Evolutionary conservation across 1,139 yeast species (phyloP).

Genomic region (Kodamaea sp.): DNA sequence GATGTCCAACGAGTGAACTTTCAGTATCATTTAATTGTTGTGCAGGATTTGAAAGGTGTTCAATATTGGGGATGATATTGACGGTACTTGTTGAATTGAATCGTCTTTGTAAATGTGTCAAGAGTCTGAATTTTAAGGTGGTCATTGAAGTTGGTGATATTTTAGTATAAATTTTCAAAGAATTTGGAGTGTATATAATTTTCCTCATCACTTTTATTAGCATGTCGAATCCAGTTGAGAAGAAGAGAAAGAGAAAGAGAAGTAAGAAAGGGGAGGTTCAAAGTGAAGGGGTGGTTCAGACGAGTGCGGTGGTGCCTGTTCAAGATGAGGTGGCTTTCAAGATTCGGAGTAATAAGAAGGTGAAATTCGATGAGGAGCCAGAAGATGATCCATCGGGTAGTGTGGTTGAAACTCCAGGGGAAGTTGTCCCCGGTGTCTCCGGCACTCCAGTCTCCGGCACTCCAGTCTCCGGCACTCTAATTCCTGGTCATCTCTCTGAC

Average conservation of each 20-base stretch:
- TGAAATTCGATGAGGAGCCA: constrained; percentile 23
- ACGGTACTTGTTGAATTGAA: constrained; percentile 1
- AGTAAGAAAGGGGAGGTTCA: constrained; percentile 10
- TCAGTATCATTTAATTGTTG: constrained; percentile 30
- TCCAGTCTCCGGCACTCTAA: no score
- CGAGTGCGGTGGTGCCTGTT: not conserved
- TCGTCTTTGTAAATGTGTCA: not conserved
- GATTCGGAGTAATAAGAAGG: constrained; percentile 25
- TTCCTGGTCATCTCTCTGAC: no score
- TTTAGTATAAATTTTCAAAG: not conserved
- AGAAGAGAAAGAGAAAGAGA: constrained; percentile 22
- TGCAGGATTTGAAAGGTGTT: constrained; percentile 22
- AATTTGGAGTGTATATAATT: not conserved
- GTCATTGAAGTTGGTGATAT: not conserved
- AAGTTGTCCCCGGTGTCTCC: no score
- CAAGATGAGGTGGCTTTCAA: constrained; percentile 6
- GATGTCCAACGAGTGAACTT: constrained; percentile 42
- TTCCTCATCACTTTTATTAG: not conserved
- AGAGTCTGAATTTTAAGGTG: not conserved
- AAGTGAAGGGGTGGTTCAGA: not conserved
- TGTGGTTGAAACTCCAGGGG: no score
- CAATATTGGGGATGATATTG: constrained; percentile 35
- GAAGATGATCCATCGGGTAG: no score
- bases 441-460: no score
- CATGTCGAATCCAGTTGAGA: constrained; percentile 6